These are phyloP conservation scores for Zelopaecilomyces penicillatus DNA, from an alignment of 2,329 filamentous ascomycete species.

Conservation along the genomic window DNA sequence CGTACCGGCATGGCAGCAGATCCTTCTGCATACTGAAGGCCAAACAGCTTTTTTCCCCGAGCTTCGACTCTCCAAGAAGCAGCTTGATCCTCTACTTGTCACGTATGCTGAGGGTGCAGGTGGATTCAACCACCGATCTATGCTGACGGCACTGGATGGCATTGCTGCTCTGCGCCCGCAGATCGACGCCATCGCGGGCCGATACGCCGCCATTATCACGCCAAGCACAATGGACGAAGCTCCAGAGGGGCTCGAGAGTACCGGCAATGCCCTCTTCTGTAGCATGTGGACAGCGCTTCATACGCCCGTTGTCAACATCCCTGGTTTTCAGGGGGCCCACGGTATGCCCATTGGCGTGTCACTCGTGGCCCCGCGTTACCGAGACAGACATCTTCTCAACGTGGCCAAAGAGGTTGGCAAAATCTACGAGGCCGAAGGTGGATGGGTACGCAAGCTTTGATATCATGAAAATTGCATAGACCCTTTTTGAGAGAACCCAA, in stretches of 20 bases:
- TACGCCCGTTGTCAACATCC: conserved; percentile 55
- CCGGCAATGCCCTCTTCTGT: conserved; percentile 46
- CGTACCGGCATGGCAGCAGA: conserved; percentile 43
- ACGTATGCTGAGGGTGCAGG: conserved; percentile 42
- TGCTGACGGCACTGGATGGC: conserved; percentile 45
- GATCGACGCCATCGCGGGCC: conserved; percentile 42
- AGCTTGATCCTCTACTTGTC: conserved; percentile 36
- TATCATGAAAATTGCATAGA: background rate
- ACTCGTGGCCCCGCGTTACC: conserved; percentile 39
- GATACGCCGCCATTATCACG: conserved; percentile 47
- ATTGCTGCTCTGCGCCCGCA: conserved; percentile 44
- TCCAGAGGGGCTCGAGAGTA: conserved; percentile 41
- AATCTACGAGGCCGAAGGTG: conserved; percentile 24
- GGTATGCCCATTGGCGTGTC: conserved; percentile 52
- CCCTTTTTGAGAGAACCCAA: too few species aligned
- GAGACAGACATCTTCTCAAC: conserved; percentile 35
- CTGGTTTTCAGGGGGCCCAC: conserved; percentile 47
- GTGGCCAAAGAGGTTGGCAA: conserved; percentile 30
- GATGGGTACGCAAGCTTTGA: conserved; percentile 16
- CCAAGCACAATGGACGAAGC: conserved; percentile 54
- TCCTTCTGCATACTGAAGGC: conserved; percentile 44
- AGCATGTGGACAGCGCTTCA: conserved; percentile 49
- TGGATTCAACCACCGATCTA: conserved; percentile 34
- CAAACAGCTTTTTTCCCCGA: conserved; percentile 45
- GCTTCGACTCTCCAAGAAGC: conserved; percentile 37